Base-by-base conservation (phyloP, 306 rosid species). In the Trifolium repens region DNA sequence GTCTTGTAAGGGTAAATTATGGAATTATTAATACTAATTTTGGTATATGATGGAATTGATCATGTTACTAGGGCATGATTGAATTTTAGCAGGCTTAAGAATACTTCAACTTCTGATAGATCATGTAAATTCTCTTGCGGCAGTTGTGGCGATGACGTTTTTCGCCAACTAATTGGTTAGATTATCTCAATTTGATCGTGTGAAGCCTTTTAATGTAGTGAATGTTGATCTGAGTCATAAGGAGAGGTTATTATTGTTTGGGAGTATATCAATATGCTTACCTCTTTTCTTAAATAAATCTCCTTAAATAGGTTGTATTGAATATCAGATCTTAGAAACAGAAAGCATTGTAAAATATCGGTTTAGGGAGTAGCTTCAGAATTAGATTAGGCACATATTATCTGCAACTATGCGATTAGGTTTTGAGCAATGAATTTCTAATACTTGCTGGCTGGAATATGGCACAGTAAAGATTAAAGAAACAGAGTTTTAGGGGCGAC, bases 31-130 rank as follows among this genome's bases (percentile, higher is more conserved):
- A 59, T 26, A 27, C 5, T 5, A 27, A 39, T 59, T 27, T 59
- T 59, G 9, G 17, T 27, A 26, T 58, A 58, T 5, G 64, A 26
- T 26, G 7, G 61, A 55, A 2, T 55, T 30, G 34, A 30, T 32
- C 35, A 4, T 32, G 35, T 58, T 13, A 8, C 37, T 57, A 9
- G 1, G 63, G 1, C 35, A 5, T 57, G 37, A 11, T 27, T 57
- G 63, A 26, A 57, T 57, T 19, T 57, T 57, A 57, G 10, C 63
- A 57, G 63, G 63, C 15, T 57, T 57, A 57, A 10, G 7, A 57
- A 57, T 57, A 35, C 8, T 32, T 32, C 4, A 4, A 5, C 4
- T 32, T 32, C 1, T 32, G 35, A 32, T 32, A 9, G 34, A 9
- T 12, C 12, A 8, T 54, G 60, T 8, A 54, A 9, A n/a, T 50